These are phyloP conservation scores for Dryadomyces quercus-mongolicae DNA, from an alignment of 2,329 filamentous ascomycete species.

Conservation along the genomic window DNA sequence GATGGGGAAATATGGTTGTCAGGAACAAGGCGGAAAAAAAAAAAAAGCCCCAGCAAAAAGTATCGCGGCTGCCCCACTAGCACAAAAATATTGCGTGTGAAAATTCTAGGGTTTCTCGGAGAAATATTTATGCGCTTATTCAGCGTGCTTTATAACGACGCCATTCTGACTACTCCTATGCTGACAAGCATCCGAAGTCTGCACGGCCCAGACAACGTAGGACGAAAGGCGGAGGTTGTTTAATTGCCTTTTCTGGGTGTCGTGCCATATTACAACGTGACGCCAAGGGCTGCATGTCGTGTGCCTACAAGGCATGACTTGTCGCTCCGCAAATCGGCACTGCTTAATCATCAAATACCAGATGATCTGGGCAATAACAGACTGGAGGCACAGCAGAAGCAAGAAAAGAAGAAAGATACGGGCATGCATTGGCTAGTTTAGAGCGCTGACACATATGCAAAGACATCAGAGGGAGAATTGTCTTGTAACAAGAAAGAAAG, in stretches of 20 bases:
- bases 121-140: neutral
- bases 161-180: neutral
- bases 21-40: neutral
- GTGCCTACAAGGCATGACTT: too few relatives aligned
- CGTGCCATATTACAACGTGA: too few relatives aligned
- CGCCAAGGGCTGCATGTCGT: too few relatives aligned
- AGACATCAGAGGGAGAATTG: neutral
- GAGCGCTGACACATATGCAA: too few relatives aligned
- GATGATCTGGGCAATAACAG: too few relatives aligned
- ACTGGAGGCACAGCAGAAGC: too few relatives aligned
- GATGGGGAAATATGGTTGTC: slow-evolving; percentile 5
- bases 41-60: slow-evolving; percentile 3
- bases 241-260: too few relatives aligned
- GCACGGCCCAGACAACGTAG: neutral
- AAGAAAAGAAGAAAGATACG: too few relatives aligned
- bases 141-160: neutral
- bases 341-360: too few relatives aligned
- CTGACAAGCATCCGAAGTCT: neutral
- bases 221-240: too few relatives aligned
- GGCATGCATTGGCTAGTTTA: too few relatives aligned
- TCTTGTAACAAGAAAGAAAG: neutral
- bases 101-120: slow-evolving; percentile 1
- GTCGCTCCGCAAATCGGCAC: too few relatives aligned
- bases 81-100: neutral
- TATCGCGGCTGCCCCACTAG: slow-evolving; percentile 5